Evolutionary conservation across 352 stramenopile species (phyloP).

Genomic region (Phytopythium oedochilum): DNA sequence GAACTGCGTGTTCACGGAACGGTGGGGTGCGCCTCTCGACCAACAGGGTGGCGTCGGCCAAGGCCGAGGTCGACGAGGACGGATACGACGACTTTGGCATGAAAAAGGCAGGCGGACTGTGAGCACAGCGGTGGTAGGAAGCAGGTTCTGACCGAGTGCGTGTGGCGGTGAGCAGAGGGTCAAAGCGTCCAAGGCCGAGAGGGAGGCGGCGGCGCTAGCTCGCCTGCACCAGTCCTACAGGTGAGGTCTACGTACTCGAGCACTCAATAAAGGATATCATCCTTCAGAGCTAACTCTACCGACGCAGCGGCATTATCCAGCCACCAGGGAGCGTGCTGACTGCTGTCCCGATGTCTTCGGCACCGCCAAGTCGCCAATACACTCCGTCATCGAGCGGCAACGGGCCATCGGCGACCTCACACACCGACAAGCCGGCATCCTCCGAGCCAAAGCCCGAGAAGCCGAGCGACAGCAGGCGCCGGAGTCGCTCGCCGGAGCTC

Average conservation of each 20-base stretch:
- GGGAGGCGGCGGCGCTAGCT: conserved; percentile 75
- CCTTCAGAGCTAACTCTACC: too few species aligned
- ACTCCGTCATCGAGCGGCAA: not conserved
- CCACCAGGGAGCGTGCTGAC: not conserved
- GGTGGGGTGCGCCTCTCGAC: conserved; percentile 1
- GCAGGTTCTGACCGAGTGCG: not conserved
- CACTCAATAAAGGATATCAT: too few species aligned
- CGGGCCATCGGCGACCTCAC: not conserved
- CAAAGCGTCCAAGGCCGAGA: conserved; percentile 69
- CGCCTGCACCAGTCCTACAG: conserved; percentile 80
- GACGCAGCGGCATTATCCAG: conserved; percentile 48
- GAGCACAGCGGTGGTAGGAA: not conserved
- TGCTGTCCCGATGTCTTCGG: not conserved
- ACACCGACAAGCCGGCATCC: not conserved
- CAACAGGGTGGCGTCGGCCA: conserved; percentile 56
- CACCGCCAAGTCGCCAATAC: not conserved
- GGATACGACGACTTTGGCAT: conserved; percentile 87
- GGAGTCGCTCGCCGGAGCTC: conserved; percentile 16
- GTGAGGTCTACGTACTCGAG: conserved; percentile 24
- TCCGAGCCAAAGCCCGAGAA: not conserved
- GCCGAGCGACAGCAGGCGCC: conserved; percentile 8
- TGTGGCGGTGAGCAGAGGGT: conserved; percentile 25
- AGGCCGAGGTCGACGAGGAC: conserved; percentile 77
- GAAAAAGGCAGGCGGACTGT: conserved; percentile 37
- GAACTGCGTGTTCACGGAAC: not conserved